Evolutionary conservation across 2,329 filamentous ascomycete species (phyloP), one percentile per base, ranked within the genome.

Genomic region (Fusarium guadeloupense): DNA sequence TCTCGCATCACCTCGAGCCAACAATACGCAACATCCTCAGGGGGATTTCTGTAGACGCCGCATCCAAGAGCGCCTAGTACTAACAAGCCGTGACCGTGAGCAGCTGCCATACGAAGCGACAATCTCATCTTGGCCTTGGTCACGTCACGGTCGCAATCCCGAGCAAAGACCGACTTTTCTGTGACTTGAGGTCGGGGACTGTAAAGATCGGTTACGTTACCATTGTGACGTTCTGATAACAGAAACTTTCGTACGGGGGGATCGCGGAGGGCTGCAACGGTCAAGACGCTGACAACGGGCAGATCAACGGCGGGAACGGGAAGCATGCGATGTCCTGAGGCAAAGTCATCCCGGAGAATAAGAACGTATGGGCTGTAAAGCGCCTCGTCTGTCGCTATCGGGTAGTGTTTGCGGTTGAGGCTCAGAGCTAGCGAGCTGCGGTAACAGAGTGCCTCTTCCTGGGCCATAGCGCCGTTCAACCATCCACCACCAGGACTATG

Each of bases 1-100:
- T 59, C 55, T 4, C 33, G 30, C n/a, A 59, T 35, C 20, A 59
- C 55, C n/a, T 55, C 51, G 6, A 59, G 46, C 55, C 55, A 59
- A 35, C 55, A 59, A 26, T 59, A 46, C 2, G 55, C 55, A 4
- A 59, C 45, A 20, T 59, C 55, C 13, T 59, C 55, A 4, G 45
- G 55, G 5, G 55, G 55, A n/a, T 59, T 59, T 2, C n/a, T 19
- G 20, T 50, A 46, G 3, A 59, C 45, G 5, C 55, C 55, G 7
- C 55, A 55, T 2, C 55, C 55, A 33, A 59, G 35, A 4, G 55
- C 55, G 6, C 51, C 55, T 2, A 59, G 51, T 9, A 59, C 51
- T 2, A 59, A 20, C 2, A 21, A 12, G 4, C 35, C 20, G 21
- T 59, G 55, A 2, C 31, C 9, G 0, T 30, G 16, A 4, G 7